These are phyloP conservation scores for Spongispora temasekensis DNA, from an alignment of 1,284 basidiomycete genomes.

Conservation along the genomic window DNA sequence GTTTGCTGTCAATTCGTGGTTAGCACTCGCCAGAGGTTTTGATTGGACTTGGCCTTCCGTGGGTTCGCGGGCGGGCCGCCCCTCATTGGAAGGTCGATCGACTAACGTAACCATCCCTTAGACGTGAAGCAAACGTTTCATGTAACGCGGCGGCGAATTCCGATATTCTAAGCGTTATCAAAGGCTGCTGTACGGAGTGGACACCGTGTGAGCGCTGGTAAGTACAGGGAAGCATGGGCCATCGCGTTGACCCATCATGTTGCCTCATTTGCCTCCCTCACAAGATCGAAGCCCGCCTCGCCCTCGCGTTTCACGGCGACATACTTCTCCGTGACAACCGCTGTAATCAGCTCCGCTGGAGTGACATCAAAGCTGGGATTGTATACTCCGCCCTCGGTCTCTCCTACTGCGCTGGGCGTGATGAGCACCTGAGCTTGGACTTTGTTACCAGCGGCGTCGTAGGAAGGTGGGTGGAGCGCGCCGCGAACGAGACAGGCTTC, in stretches of 20 bases:
- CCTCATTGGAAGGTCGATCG: too few species aligned
- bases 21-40: too few species aligned
- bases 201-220: neutral
- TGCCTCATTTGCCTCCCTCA: slow-evolving; percentile 14
- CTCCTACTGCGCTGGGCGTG: slow-evolving; percentile 62
- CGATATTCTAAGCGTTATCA: too few species aligned
- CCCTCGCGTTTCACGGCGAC: slow-evolving; percentile 68
- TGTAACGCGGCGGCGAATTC: too few species aligned
- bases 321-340: slow-evolving; percentile 90
- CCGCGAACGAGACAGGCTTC: slow-evolving; percentile 90
- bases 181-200: too few species aligned
- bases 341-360: slow-evolving; percentile 78
- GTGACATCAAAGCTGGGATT: slow-evolving; percentile 96
- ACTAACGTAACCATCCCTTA: too few species aligned
- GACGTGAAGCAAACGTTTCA: too few species aligned
- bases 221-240: too few species aligned
- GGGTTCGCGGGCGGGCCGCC: too few species aligned
- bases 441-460: slow-evolving; percentile 42
- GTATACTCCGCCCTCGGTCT: slow-evolving; percentile 54
- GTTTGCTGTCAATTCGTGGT: too few species aligned
- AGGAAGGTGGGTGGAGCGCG: slow-evolving; percentile 55
- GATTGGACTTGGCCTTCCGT: too few species aligned
- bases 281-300: slow-evolving; percentile 53
- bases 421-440: slow-evolving; percentile 73
- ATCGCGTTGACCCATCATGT: too few species aligned